Conservation (phyloP, 345 rosid species). For the Erodium maritimum region DNA sequence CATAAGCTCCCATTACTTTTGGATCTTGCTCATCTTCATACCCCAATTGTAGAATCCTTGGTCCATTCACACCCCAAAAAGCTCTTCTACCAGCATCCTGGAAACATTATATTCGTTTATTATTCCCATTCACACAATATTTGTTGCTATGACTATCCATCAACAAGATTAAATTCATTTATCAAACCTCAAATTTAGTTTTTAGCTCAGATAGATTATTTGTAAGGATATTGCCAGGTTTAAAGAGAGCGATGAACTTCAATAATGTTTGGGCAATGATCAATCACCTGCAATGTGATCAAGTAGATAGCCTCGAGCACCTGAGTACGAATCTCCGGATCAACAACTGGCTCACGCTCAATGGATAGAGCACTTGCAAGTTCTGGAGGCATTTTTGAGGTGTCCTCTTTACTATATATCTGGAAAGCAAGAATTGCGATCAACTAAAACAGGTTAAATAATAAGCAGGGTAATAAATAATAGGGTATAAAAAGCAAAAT, state of each 20-base stretch:
- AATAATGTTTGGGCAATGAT: not conserved
- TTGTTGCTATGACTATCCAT: no score
- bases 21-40: constrained; percentile 80
- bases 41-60: constrained; percentile 70
- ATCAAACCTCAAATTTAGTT: not conserved
- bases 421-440: constrained; percentile 8
- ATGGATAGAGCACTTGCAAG: constrained; percentile 77
- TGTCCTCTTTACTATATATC: constrained; percentile 55
- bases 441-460: not conserved
- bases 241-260: no score
- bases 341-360: constrained; percentile 78
- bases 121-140: not conserved
- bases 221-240: not conserved
- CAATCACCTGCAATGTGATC: constrained; percentile 55
- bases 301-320: constrained; percentile 76
- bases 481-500: not conserved
- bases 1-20: constrained; percentile 87
- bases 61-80: constrained; percentile 82
- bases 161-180: not conserved
- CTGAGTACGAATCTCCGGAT: constrained; percentile 70
- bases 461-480: no score
- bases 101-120: constrained; percentile 2
- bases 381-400: constrained; percentile 76
- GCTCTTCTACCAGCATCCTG: constrained; percentile 84
- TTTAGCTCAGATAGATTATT: not conserved